Conservation (phyloP, 2,329 filamentous ascomycete genomes). For the Neofusicoccum cordaticola region DNA sequence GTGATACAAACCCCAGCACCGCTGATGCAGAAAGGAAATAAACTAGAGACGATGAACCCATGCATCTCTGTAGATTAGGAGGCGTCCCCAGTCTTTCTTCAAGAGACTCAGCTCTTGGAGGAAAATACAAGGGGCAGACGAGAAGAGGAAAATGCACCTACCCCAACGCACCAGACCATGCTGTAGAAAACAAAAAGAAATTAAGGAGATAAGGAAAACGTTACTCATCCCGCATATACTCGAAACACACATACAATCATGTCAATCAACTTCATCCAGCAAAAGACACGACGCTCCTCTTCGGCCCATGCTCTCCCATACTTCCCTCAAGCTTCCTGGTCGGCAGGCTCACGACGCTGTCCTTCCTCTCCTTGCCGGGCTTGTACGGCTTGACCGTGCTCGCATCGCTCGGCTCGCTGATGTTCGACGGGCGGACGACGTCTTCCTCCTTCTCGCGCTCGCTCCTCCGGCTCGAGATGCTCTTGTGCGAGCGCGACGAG, state of each 20-base stretch:
- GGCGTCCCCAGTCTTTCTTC: not conserved
- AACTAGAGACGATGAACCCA: not conserved
- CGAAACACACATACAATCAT: no score
- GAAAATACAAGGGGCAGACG: not conserved
- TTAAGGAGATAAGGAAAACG: not conserved
- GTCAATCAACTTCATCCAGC: slow-evolving; percentile 21
- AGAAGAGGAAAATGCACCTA: not conserved
- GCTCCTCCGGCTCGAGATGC: slow-evolving; percentile 20
- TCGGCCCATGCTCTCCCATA: not conserved
- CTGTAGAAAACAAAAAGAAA: not conserved
- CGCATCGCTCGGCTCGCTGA: slow-evolving; percentile 35
- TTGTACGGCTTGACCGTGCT: slow-evolving; percentile 31
- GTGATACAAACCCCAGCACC: not conserved
- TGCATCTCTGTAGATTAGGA: not conserved
- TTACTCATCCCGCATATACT: not conserved
- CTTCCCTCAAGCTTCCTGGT: slow-evolving; percentile 1
- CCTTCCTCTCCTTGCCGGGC: slow-evolving; percentile 14
- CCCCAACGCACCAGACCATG: not conserved
- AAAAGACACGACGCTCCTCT: slow-evolving; percentile 13
- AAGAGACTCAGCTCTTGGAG: not conserved
- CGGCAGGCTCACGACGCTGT: slow-evolving; percentile 15
- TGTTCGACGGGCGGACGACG: slow-evolving; percentile 20
- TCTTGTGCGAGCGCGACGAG: slow-evolving; percentile 10
- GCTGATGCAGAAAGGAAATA: not conserved
- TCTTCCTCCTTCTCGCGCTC: slow-evolving; percentile 16